A percentile compares a stretch with the other conserved stretches of the same genome.
Evolutionary conservation across 179 eudicot genomes (phyloP).

Genomic region (Camellia oleifera): DNA sequence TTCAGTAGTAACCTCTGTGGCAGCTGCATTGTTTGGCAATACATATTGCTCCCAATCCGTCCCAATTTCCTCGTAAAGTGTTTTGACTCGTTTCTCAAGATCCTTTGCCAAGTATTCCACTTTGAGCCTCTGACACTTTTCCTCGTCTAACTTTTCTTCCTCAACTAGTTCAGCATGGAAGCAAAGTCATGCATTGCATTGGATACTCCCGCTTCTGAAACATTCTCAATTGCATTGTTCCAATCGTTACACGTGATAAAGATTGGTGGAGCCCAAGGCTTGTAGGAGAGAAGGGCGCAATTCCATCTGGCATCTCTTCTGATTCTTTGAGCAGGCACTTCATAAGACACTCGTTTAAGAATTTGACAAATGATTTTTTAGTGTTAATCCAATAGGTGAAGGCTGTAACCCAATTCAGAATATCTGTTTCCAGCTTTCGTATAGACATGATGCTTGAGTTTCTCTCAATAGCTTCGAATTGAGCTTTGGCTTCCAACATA

Average conservation of each 20-base stretch:
- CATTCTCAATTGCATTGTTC: conserved; percentile 52
- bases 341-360: conserved; percentile 46
- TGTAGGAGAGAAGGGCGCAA: conserved; percentile 44
- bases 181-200: conserved; percentile 49
- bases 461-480: conserved; percentile 32
- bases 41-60: conserved; percentile 33
- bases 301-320: conserved; percentile 47
- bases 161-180: conserved; percentile 38
- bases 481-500: conserved; percentile 43
- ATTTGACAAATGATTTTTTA: conserved; percentile 40
- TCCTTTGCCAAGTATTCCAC: conserved; percentile 43
- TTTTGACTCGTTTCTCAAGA: conserved; percentile 40
- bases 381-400: conserved; percentile 46
- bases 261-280: conserved; percentile 44
- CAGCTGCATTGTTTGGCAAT: conserved; percentile 30
- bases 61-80: conserved; percentile 25
- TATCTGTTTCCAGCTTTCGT: conserved; percentile 46
- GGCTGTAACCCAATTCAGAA: conserved; percentile 43
- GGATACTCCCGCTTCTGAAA: conserved; percentile 41
- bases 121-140: conserved; percentile 40
- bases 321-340: conserved; percentile 46
- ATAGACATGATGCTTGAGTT: conserved; percentile 44
- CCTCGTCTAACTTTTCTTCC: conserved; percentile 46
- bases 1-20: conserved; percentile 18
- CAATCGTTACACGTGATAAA: conserved; percentile 59